These are phyloP conservation scores for Alternaria rosae DNA, from an alignment of 2,329 filamentous ascomycete species.

Conservation along the genomic window DNA sequence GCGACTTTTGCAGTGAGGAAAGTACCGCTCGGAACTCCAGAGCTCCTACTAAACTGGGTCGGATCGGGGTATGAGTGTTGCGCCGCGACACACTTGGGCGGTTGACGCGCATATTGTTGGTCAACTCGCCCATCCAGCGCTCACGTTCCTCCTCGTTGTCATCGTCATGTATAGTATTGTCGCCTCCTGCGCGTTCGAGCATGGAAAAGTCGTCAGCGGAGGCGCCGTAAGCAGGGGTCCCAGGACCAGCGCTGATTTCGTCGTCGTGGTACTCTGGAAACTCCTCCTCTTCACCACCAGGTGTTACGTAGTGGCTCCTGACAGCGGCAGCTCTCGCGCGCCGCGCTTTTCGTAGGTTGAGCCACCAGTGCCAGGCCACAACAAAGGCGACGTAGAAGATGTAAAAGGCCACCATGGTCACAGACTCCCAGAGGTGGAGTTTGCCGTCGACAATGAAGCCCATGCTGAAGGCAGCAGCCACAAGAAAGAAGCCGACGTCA, in stretches of 20 bases:
- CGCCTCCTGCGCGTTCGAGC: conserved; percentile 66
- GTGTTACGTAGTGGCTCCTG: conserved; percentile 74
- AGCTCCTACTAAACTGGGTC: conserved; percentile 90
- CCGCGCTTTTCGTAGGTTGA: conserved; percentile 67
- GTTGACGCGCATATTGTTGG: conserved; percentile 89
- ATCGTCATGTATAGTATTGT: conserved; percentile 62
- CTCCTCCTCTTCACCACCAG: conserved; percentile 66
- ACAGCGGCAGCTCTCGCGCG: conserved; percentile 74
- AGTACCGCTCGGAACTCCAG: conserved; percentile 92
- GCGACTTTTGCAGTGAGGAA: conserved; percentile 82
- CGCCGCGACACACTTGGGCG: conserved; percentile 72
- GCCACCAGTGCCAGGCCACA: conserved; percentile 90
- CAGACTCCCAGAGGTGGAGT: conserved; percentile 87
- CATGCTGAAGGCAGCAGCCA: conserved; percentile 86
- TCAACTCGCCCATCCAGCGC: conserved; percentile 77
- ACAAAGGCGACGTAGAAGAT: conserved; percentile 87
- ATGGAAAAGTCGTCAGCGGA: conserved; percentile 71
- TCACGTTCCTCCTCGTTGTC: conserved; percentile 70
- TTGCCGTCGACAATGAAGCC: conserved; percentile 84
- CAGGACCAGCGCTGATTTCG: conserved; percentile 54
- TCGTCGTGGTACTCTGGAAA: conserved; percentile 62
- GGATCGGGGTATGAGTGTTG: conserved; percentile 81
- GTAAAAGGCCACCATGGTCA: conserved; percentile 90
- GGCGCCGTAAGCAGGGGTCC: conserved; percentile 55
- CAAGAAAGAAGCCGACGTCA: conserved; percentile 90